phyloP scores from a whole-genome alignment of 768 basidiomycete genomes.

The Tulasnella sp. region DNA sequence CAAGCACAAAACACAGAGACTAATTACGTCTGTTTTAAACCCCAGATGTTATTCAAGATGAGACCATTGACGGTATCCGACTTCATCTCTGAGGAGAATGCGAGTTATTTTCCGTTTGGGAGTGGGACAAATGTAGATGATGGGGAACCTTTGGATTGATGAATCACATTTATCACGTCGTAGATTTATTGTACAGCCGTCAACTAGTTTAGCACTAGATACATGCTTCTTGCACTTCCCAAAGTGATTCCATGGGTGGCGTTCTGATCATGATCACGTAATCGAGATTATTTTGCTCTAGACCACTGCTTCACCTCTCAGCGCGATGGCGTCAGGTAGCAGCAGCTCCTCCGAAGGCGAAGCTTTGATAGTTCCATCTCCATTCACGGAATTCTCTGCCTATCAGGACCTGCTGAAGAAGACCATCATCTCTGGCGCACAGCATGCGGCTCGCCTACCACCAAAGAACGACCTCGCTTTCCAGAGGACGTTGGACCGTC shows the following conservation, averaged over 20 bases:
- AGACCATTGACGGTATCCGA: conserved; percentile 62
- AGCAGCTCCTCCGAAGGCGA: conserved; percentile 9
- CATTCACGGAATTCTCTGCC: conserved; percentile 33
- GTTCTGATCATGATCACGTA: too few species aligned
- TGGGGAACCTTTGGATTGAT: neutral
- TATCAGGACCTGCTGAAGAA: conserved; percentile 50
- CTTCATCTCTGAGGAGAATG: conserved; percentile 35
- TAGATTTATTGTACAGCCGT: too few species aligned
- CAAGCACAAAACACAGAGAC: too few species aligned
- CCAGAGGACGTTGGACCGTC: conserved; percentile 73
- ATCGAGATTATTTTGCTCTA: neutral
- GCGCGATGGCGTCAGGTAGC: neutral
- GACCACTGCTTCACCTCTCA: neutral
- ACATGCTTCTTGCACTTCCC: too few species aligned
- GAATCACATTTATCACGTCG: neutral
- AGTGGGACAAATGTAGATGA: neutral
- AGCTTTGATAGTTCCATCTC: conserved; percentile 8
- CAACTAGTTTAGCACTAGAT: too few species aligned
- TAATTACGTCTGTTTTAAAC: too few species aligned
- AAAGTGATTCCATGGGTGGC: too few species aligned
- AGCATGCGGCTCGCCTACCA: conserved; percentile 9
- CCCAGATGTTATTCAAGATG: conserved; percentile 67
- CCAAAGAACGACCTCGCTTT: conserved; percentile 57
- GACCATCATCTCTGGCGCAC: conserved; percentile 51
- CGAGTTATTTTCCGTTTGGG: neutral